Evolutionary conservation across 768 basidiomycete genomes (phyloP).

Genomic region (Vararia minispora): DNA sequence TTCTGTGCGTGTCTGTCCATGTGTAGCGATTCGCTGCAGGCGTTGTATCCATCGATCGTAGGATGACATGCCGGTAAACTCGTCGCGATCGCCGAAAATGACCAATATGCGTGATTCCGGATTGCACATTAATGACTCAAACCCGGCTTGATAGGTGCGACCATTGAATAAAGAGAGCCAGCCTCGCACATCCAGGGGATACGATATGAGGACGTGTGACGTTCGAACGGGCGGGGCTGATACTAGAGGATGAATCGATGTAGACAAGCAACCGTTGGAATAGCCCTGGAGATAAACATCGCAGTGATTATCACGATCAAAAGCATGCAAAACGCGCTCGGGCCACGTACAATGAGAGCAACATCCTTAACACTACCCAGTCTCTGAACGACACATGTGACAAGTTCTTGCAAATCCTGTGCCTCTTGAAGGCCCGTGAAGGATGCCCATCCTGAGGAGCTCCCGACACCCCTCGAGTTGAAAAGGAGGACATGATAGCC

Average conservation of each 20-base stretch:
- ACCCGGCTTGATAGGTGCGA: constrained; percentile 36
- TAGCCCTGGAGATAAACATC: constrained; percentile 50
- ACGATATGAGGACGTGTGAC: constrained; percentile 63
- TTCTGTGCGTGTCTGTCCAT: not conserved
- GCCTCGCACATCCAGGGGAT: constrained; percentile 57
- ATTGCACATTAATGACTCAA: constrained; percentile 39
- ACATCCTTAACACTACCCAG: constrained; percentile 36
- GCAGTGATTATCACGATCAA: not conserved
- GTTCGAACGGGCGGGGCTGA: constrained; percentile 38
- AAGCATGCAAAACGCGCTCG: not conserved
- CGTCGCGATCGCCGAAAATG: constrained; percentile 57
- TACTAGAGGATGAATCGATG: constrained; percentile 52
- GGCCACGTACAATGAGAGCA: constrained; percentile 45
- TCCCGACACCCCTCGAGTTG: constrained; percentile 72
- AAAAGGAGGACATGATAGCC: constrained; percentile 55
- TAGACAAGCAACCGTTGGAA: constrained; percentile 69
- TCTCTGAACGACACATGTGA: constrained; percentile 38
- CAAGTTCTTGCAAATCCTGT: constrained; percentile 53
- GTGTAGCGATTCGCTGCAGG: constrained; percentile 18
- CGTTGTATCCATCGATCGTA: constrained; percentile 46
- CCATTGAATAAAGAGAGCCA: constrained; percentile 62
- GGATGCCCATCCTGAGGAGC: constrained; percentile 62
- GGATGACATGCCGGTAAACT: constrained; percentile 47
- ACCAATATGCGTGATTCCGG: constrained; percentile 43
- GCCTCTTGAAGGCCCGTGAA: constrained; percentile 64